Base-by-base conservation (phyloP, 768 basidiomycete genomes). In the Psilocybe cyanescens region DNA sequence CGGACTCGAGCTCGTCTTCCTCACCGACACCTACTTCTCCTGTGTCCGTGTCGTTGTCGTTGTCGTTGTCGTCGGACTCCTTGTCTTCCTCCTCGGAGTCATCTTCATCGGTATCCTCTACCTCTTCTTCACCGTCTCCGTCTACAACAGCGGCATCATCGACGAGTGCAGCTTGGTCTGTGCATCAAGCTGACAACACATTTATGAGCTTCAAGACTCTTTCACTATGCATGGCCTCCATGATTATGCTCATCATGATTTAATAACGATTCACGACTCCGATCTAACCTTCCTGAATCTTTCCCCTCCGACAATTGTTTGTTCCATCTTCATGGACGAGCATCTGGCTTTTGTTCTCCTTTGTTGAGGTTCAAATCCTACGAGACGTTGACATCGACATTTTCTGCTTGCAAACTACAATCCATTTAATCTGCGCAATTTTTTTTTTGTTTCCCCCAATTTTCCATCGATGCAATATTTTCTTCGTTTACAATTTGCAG, bases 91-190 rank as follows among this genome's bases (percentile, higher is more conserved):
- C 57, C 4, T 63, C 70, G 11, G 59, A 65, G 12, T 65, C 74
- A 14, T 48, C 63, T 11, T 57, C 66, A 8, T 29, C 63, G 65
- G 16, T 50, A 51, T 44, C 41, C 41, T 44, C 41, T 12, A 8
- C 41, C 33, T 51, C 65, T 8, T 45, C 64, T 30, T 44, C 54
- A 11, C 29, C 55, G 3, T 62, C 70, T 11, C 58, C 65, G 9
- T 65, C 74, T 12, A 41, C 64, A 7, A 56, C 66, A 7, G 14
- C 63, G 64, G 24, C 71, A 2, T 61, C 71, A 2, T 63, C 67
- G n/a, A 72, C 61, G 16, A 74, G 70, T 55, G 69, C 70, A 24
- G 76, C 72, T 37, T 72, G 68, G 69, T 64, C 71, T 29, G 47
- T 65, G 9, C 65, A 58, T 54, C 66, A 56, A 39, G 29, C 67